phyloP scores from a whole-genome alignment of 371 early-diverging fungal species.

The Zychaea mexicana region DNA sequence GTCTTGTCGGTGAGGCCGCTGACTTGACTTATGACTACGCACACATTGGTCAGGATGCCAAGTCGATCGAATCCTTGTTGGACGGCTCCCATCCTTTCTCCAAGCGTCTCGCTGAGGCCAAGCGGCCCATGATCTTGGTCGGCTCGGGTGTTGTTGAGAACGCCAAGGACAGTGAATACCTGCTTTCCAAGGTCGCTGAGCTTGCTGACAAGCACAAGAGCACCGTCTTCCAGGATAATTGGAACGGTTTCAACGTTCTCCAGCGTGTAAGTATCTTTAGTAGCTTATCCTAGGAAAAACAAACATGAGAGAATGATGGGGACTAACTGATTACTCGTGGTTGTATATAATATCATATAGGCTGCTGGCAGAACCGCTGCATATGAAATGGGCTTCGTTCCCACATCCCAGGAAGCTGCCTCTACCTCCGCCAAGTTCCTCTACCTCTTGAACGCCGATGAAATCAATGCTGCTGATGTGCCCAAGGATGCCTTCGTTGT shows the following conservation, averaged over 20 bases:
- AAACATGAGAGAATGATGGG: not conserved
- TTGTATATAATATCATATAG: conserved; percentile 26
- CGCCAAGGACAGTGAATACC: conserved; percentile 66
- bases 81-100: conserved; percentile 77
- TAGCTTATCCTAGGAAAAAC: not conserved
- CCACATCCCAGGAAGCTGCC: conserved; percentile 50
- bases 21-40: conserved; percentile 92
- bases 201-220: conserved; percentile 69
- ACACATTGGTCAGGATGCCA: conserved; percentile 76
- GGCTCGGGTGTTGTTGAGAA: conserved; percentile 86
- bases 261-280: conserved; percentile 67
- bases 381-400: conserved; percentile 87
- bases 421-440: conserved; percentile 69
- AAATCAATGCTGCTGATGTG: conserved; percentile 71
- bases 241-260: conserved; percentile 91
- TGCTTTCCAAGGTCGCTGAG: conserved; percentile 71
- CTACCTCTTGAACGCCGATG: conserved; percentile 94
- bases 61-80: conserved; percentile 73
- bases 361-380: conserved; percentile 90
- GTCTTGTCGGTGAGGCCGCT: conserved; percentile 75
- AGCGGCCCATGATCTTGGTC: conserved; percentile 91
- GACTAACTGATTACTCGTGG: not conserved
- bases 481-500: conserved; percentile 95
- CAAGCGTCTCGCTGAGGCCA: conserved; percentile 76
- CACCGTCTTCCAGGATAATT: conserved; percentile 74